Conservation (phyloP, 805 yeast genomes). For the Sugiyamaella americana region DNA sequence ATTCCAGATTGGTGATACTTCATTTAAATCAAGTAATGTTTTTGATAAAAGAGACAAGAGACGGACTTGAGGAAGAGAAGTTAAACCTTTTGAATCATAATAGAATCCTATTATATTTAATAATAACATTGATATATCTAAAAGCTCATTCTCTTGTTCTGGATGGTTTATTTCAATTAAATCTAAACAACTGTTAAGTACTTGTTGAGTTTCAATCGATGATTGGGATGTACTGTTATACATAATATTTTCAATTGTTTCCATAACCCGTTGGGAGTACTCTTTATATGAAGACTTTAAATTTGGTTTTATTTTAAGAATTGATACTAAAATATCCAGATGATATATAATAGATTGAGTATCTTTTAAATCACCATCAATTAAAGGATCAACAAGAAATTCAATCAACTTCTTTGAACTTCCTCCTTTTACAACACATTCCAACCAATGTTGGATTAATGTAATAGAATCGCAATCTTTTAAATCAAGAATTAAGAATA, state of each 20-base stretch:
- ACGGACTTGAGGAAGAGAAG: conserved; percentile 2
- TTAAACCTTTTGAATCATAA: not conserved
- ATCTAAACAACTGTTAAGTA: conserved; percentile 2
- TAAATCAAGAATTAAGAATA: conserved; percentile 64
- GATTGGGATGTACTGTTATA: conserved; percentile 20
- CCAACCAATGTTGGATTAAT: conserved; percentile 24
- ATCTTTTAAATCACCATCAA: not conserved
- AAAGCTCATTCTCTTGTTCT: not conserved
- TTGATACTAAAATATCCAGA: not conserved
- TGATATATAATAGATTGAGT: not conserved
- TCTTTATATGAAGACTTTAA: not conserved
- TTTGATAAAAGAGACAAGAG: conserved; percentile 8
- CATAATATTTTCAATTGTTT: not conserved
- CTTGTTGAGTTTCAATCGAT: not conserved
- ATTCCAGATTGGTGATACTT: conserved; percentile 6
- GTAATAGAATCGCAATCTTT: conserved; percentile 4
- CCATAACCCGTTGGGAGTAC: not conserved
- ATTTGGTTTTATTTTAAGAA: not conserved
- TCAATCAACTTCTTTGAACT: conserved; percentile 56
- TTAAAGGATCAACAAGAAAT: conserved; percentile 41
- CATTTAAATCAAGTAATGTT: not conserved
- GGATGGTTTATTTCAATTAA: conserved; percentile 1
- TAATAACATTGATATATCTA: not conserved
- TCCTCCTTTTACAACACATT: conserved; percentile 35
- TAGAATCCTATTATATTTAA: not conserved